Base-by-base conservation (phyloP, 139 green algal genomes). In the Chlorella sorokiniana region DNA sequence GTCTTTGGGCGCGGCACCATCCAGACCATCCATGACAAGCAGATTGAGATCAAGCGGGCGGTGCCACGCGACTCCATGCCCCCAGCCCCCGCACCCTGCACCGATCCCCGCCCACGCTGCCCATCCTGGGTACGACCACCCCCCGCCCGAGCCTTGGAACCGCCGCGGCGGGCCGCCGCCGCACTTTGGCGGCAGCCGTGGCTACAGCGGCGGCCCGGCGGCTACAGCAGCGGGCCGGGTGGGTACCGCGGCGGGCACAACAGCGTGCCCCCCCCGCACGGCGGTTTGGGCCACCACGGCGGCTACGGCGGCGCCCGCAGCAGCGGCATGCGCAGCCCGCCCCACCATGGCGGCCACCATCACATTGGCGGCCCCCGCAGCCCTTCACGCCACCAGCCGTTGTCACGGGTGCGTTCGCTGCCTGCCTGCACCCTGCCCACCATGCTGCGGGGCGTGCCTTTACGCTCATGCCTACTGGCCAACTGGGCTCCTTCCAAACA, bases 21-120 rank as follows among this genome's bases (percentile, higher is more conserved):
- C 84, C 96, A 99, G 79, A 93, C 89, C 68, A 90, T 99, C 33
- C 91, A 95, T 56, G 96, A 97, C 80, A 99, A 99, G 89, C 92
- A 91, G 42, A 94, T 98, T 18, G 95, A 98, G 83, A 95, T 98
- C 63, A 98, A 98, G 86, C 86, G 90, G 69, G 95, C 95, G 23
- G 92, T 98, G 42, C 95, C 95, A 0, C 79, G 93, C 3, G 95
- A 98, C 78, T 87, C 95, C 78, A 97, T 97, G 91, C 90, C 93
- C 81, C 88, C 5, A 79, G 52, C 63, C 79, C 84, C 23, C 78
- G 69, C 37, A 74, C 76, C 27, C 31, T 73, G 33, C 61, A 35
- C 52, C 76, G 42, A 64, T 65, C 37, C 35, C 27, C 63, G 4
- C 62, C 77, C 22, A 52, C 44, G 42, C 16, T 18, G 52, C 35